Conservation (phyloP, 176 grass and related monocot species). For the Aegilops tauschii region DNA sequence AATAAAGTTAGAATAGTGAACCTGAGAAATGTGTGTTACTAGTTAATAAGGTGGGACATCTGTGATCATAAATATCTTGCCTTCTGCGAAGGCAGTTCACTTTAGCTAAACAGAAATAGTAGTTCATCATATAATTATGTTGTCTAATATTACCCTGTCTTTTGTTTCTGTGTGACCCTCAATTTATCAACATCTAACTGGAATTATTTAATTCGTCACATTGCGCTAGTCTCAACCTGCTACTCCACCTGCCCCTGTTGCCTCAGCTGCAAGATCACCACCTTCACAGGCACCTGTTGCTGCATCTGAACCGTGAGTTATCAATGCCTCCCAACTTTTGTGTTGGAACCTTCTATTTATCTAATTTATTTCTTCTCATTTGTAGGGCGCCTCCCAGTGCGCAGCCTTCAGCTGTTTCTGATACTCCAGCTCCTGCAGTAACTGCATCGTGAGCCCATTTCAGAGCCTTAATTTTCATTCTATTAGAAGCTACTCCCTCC, state of each 20-base stretch:
- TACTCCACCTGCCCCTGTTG: slow-evolving; percentile 35
- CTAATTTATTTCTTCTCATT: slow-evolving; percentile 12
- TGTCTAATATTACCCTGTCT: not conserved
- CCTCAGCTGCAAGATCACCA: slow-evolving; percentile 41
- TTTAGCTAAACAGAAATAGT: not conserved
- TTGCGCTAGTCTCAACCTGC: slow-evolving; percentile 37
- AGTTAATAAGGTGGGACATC: not conserved
- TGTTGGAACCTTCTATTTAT: not conserved
- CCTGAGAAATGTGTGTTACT: not conserved
- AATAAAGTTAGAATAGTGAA: not conserved
- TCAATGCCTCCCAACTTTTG: slow-evolving; percentile 7
- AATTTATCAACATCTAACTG: not conserved
- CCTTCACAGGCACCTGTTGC: slow-evolving; percentile 51
- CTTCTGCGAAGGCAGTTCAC: not conserved
- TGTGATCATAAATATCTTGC: not conserved
- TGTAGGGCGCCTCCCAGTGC: slow-evolving; percentile 44
- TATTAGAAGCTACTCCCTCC: not conserved
- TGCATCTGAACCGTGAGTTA: slow-evolving; percentile 56
- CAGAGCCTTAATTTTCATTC: not conserved
- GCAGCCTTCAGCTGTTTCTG: slow-evolving; percentile 28
- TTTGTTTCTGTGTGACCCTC: not conserved
- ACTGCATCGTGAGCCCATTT: slow-evolving; percentile 53
- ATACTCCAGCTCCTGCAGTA: slow-evolving; percentile 43
- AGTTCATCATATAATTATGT: not conserved
- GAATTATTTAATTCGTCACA: not conserved